Evolutionary conservation across 192 early-diverging fungal genomes (phyloP), one percentile per base, ranked within the genome.

Genomic region (Dissophora globulifera): DNA sequence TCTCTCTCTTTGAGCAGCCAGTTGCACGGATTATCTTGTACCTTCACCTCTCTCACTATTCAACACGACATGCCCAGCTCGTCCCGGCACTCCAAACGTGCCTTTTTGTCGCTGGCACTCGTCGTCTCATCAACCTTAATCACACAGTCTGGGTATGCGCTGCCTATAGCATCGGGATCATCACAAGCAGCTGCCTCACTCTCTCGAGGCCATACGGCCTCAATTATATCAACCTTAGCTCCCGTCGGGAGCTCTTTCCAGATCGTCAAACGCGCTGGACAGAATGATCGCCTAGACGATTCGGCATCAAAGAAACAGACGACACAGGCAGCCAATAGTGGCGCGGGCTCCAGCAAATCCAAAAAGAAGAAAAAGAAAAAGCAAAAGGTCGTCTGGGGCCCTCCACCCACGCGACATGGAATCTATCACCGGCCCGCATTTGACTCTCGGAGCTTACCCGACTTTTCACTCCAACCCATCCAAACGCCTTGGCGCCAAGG

Each of bases 291-390:
- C 43, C 16, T 17, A 4, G n/a, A 6, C 12, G 16, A 45, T n/a
- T 4, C 12, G 43, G 9, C 6, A n/a, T n/a, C 12, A 45, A 45
- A 45, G 43, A 45, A 9, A 9, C 6, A 5, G 9, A n/a, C 43
- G 5, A 22, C 3, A 42, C 52, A 53, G 50, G 31, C n/a, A n/a
- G n/a, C n/a, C n/a, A n/a, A n/a, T n/a, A n/a, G n/a, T n/a, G n/a
- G n/a, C n/a, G n/a, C n/a, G n/a, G n/a, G n/a, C n/a, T n/a, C n/a
- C n/a, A n/a, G n/a, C n/a, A n/a, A n/a, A n/a, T n/a, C 38, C 16
- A 49, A 50, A 30, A 62, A 62, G 50, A 57, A 55, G 38, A 55
- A 57, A 41, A 66, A 75, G 43, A 75, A 75, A 35, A 63, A 60
- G 33, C 2, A 40, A 11, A 20, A 52, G 26, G 35, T n/a, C 8